These are phyloP conservation scores for Ziziphus jujuba DNA, from an alignment of 306 rosid genomes.

Conservation along the genomic window DNA sequence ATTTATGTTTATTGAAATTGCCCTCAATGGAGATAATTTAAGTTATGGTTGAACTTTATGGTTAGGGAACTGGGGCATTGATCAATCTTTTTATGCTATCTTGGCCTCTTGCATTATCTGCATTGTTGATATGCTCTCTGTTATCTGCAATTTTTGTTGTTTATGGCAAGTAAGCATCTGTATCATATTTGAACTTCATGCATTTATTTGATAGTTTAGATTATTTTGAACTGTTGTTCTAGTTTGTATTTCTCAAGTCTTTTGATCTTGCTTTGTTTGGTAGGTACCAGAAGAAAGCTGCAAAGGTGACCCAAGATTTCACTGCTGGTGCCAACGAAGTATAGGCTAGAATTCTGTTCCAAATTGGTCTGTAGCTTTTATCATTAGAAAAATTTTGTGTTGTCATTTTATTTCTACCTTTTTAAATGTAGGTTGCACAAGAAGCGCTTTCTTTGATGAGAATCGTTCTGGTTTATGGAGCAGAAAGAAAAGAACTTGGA, in stretches of 20 bases:
- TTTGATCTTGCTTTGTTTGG: constrained; percentile 3
- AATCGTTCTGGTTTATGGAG: constrained; percentile 56
- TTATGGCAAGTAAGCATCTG: constrained; percentile 59
- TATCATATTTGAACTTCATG: constrained; percentile 14
- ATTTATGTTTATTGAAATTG: too few species aligned
- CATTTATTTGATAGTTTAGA: neutral
- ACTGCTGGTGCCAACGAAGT: constrained; percentile 72
- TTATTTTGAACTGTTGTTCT: constrained; percentile 1
- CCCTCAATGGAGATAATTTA: too few species aligned
- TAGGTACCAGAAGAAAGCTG: constrained; percentile 70
- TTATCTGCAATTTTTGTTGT: constrained; percentile 59
- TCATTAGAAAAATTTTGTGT: constrained; percentile 16
- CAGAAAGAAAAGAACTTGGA: constrained; percentile 51
- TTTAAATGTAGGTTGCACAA: constrained; percentile 55
- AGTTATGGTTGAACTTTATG: too few species aligned
- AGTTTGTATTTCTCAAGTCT: neutral
- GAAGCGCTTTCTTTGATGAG: constrained; percentile 61
- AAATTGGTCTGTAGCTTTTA: constrained; percentile 15
- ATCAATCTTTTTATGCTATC: constrained; percentile 67
- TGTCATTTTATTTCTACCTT: constrained; percentile 5
- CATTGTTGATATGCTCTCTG: constrained; percentile 60
- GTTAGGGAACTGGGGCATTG: too few species aligned
- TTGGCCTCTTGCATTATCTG: constrained; percentile 79
- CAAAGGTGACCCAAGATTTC: constrained; percentile 66
- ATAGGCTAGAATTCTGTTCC: constrained; percentile 24